phyloP scores from a whole-genome alignment of 2,329 filamentous ascomycete genomes.

The Ophiostoma sp. region DNA sequence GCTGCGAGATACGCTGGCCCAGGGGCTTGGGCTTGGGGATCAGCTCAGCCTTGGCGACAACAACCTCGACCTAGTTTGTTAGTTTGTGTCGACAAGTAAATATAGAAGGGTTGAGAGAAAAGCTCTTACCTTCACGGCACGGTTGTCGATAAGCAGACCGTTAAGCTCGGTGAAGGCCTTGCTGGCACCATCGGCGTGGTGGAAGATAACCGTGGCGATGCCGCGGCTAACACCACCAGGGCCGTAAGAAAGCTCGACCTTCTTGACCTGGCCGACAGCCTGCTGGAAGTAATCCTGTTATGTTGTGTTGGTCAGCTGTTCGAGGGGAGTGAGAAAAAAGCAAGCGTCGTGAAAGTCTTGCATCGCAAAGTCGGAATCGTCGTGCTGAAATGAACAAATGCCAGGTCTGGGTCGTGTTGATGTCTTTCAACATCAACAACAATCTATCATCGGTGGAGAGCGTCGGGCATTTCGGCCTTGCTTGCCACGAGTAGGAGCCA shows the following conservation, averaged over 20 bases:
- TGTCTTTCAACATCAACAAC: not conserved
- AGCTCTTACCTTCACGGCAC: slow-evolving; percentile 73
- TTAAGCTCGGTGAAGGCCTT: slow-evolving; percentile 82
- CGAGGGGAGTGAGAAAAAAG: slow-evolving; percentile 50
- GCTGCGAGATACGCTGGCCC: slow-evolving; percentile 69
- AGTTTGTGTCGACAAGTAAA: not conserved
- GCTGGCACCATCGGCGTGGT: slow-evolving; percentile 71
- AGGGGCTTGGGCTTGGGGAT: slow-evolving; percentile 64
- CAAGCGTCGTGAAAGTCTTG: slow-evolving; percentile 33
- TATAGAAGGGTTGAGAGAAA: not conserved
- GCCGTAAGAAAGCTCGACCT: slow-evolving; percentile 85
- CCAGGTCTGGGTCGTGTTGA: slow-evolving; percentile 9
- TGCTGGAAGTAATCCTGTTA: slow-evolving; percentile 93
- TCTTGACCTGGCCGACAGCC: slow-evolving; percentile 84
- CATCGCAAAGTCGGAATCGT: slow-evolving; percentile 31
- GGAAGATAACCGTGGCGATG: slow-evolving; percentile 84
- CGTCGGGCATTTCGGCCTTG: slow-evolving; percentile 14
- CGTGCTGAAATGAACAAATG: slow-evolving; percentile 16
- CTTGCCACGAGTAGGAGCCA: not conserved
- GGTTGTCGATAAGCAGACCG: slow-evolving; percentile 81
- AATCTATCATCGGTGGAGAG: slow-evolving; percentile 1
- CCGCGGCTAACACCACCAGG: slow-evolving; percentile 88
- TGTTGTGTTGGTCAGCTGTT: slow-evolving; percentile 58
- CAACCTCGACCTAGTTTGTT: slow-evolving; percentile 69
- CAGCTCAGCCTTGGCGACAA: slow-evolving; percentile 70